phyloP scores from a whole-genome alignment of 345 rosid genomes.

The Aegle marmelos region DNA sequence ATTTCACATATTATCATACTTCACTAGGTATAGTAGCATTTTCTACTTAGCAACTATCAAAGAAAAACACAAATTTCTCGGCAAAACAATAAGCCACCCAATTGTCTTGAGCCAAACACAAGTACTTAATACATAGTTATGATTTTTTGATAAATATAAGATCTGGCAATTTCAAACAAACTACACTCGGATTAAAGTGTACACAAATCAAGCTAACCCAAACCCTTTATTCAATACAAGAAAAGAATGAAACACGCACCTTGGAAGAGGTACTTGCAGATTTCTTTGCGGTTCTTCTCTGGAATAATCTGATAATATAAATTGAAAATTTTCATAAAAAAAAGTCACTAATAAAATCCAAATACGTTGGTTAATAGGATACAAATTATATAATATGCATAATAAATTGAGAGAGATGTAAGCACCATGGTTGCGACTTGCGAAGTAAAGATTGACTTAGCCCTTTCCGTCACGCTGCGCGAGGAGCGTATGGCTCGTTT shows the following conservation, averaged over 20 bases:
- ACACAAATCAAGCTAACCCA: not conserved
- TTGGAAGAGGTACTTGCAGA: constrained; percentile 57
- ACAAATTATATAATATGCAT: not conserved
- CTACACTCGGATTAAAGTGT: not conserved
- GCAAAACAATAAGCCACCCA: not conserved
- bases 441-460: not conserved
- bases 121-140: not conserved
- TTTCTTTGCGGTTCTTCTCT: constrained; percentile 31
- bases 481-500: not conserved
- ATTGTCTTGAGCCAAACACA: not conserved
- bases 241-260: constrained; percentile 24
- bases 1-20: not conserved
- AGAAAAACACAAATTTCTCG: not conserved
- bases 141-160: not conserved
- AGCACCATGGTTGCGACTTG: constrained; percentile 12
- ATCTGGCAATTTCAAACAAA: not conserved
- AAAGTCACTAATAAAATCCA: not conserved
- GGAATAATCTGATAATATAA: constrained; percentile 19
- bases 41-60: not conserved
- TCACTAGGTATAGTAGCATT: not conserved
- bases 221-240: not conserved
- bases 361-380: not conserved
- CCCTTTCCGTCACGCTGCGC: constrained; percentile 5
- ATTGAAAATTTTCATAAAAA: rapidly evolving
- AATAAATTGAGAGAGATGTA: not conserved